Conservation (phyloP, 1,139 yeast genomes). For the Blastobotrys capitulatus region DNA sequence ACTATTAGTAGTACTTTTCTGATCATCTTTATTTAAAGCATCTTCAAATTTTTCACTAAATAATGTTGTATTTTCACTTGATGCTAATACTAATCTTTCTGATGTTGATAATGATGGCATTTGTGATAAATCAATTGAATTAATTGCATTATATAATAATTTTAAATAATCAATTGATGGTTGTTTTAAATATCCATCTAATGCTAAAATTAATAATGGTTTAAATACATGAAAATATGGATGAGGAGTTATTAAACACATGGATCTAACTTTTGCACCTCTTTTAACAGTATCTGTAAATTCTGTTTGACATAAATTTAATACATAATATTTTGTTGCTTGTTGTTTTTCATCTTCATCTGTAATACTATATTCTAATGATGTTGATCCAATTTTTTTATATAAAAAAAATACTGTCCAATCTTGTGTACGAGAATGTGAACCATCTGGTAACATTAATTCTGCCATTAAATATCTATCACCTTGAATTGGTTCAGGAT, state of each 20-base stretch:
- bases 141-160: slow-evolving; percentile 38
- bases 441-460: slow-evolving; percentile 61
- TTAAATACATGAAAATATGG: slow-evolving; percentile 53
- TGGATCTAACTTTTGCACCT: slow-evolving; percentile 52
- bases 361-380: slow-evolving; percentile 24
- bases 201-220: slow-evolving; percentile 51
- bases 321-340: slow-evolving; percentile 46
- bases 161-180: slow-evolving; percentile 27
- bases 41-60: slow-evolving; percentile 30
- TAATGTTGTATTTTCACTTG: slow-evolving; percentile 27
- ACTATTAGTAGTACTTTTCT: background rate
- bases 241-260: slow-evolving; percentile 49
- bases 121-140: slow-evolving; percentile 31
- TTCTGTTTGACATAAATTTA: slow-evolving; percentile 53
- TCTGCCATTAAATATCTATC: slow-evolving; percentile 43
- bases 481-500: slow-evolving; percentile 48
- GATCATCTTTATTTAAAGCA: slow-evolving; percentile 9
- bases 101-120: slow-evolving; percentile 29
- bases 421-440: slow-evolving; percentile 55
- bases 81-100: slow-evolving; percentile 31
- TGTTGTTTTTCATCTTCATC: slow-evolving; percentile 24
- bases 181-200: slow-evolving; percentile 40
- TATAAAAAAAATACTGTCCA: slow-evolving; percentile 53
- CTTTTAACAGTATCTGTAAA: slow-evolving; percentile 44
- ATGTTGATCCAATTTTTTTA: slow-evolving; percentile 28